Evolutionary conservation across 768 basidiomycete species (phyloP).

Genomic region (Lyophyllum decastes): DNA sequence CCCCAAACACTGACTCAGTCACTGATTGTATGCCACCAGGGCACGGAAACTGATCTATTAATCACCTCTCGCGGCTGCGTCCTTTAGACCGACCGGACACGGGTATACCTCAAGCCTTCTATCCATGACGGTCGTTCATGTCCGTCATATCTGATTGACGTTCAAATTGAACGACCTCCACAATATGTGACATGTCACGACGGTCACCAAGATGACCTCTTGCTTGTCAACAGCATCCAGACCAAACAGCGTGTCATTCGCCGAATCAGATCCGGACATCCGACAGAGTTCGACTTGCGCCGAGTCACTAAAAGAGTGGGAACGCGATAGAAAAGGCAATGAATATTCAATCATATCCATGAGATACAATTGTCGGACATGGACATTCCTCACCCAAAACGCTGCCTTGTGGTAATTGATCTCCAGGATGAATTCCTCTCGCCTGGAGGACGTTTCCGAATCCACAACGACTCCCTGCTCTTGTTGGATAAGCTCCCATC

Average conservation of each 20-base stretch:
- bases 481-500: constrained; percentile 18
- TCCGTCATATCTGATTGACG: background rate
- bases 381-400: background rate
- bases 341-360: background rate
- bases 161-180: too few relatives aligned
- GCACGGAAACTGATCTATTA: background rate
- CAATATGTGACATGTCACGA: too few relatives aligned
- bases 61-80: background rate
- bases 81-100: background rate
- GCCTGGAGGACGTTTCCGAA: constrained; percentile 20
- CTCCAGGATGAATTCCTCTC: constrained; percentile 30
- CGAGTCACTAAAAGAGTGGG: background rate
- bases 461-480: constrained; percentile 16
- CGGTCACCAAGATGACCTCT: background rate
- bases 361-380: background rate
- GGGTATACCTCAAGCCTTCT: background rate
- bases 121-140: background rate
- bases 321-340: too few relatives aligned
- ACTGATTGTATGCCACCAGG: background rate
- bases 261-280: background rate
- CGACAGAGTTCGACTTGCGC: background rate
- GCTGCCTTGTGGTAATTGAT: constrained; percentile 27
- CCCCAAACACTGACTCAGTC: background rate
- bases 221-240: background rate
- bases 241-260: background rate